phyloP scores from a whole-genome alignment of 2,329 filamentous ascomycete genomes.

The Aspergillus novoparasiticus region DNA sequence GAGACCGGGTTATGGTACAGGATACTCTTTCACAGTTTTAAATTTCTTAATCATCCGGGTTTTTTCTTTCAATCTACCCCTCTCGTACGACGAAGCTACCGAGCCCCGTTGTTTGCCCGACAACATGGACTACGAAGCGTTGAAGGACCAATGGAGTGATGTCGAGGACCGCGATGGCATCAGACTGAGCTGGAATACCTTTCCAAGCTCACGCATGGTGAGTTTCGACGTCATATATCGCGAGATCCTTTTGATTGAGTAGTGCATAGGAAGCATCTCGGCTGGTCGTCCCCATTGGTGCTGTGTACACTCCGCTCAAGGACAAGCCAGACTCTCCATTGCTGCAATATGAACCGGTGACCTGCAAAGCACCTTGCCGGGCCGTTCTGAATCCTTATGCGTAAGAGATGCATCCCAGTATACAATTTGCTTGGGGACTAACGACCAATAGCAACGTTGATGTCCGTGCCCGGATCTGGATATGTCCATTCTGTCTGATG shows the following conservation, averaged over 20 bases:
- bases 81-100: constrained; percentile 30
- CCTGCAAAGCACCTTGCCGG: constrained; percentile 93
- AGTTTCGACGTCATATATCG: constrained; percentile 32
- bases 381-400: constrained; percentile 97
- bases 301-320: constrained; percentile 92
- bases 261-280: constrained; percentile 79
- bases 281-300: constrained; percentile 93
- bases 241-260: constrained; percentile 30
- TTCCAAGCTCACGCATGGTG: constrained; percentile 96
- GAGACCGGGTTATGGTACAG: constrained; percentile 36
- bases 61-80: constrained; percentile 21
- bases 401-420: constrained; percentile 53
- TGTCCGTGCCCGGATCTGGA: constrained; percentile 67
- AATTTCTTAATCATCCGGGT: constrained; percentile 23
- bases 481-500: constrained; percentile 69
- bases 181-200: constrained; percentile 97
- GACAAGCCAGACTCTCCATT: constrained; percentile 86
- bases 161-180: constrained; percentile 96
- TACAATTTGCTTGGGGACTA: constrained; percentile 24
- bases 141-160: constrained; percentile 96
- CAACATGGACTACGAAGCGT: constrained; percentile 85
- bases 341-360: constrained; percentile 93
- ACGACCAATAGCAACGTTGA: constrained; percentile 59
- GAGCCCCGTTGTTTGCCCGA: constrained; percentile 23
- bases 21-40: constrained; percentile 22